These are phyloP conservation scores for Pseudovirgaria hyperparasitica DNA, from an alignment of 2,329 filamentous ascomycete genomes.

Conservation along the genomic window DNA sequence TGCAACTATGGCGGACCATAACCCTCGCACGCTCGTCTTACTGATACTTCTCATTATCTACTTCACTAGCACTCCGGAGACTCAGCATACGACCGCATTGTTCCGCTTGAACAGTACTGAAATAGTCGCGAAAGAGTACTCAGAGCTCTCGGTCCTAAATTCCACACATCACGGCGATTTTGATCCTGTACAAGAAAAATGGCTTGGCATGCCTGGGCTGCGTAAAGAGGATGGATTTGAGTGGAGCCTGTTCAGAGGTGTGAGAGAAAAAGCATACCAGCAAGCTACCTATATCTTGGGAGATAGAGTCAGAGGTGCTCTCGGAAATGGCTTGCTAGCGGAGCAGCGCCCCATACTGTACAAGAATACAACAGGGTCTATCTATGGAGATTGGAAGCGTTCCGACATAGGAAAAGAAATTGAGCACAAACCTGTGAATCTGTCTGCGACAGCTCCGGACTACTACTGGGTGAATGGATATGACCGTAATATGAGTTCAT, in stretches of 20 bases:
- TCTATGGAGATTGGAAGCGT: conserved; percentile 65
- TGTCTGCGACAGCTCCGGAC: conserved; percentile 46
- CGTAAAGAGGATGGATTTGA: conserved; percentile 60
- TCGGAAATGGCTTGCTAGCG: conserved; percentile 26
- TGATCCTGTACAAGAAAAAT: conserved; percentile 29
- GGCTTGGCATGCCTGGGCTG: conserved; percentile 58
- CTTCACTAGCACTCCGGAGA: no score
- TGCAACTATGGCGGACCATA: no score
- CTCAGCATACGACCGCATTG: no score
- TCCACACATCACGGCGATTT: conserved; percentile 34
- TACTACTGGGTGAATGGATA: conserved; percentile 57
- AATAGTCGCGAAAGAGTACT: conserved; percentile 37
- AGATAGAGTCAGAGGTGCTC: conserved; percentile 14
- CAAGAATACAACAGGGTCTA: conserved; percentile 63
- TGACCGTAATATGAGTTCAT: conserved; percentile 69
- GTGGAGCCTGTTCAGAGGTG: conserved; percentile 60
- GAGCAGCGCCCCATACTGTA: conserved; percentile 46
- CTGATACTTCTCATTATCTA: no score
- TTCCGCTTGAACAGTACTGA: no score
- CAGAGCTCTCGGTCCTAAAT: conserved; percentile 33
- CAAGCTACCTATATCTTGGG: conserved; percentile 33
- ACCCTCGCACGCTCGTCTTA: no score
- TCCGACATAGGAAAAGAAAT: conserved; percentile 34
- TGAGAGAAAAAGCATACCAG: conserved; percentile 51
- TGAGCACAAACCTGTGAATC: conserved; percentile 32